phyloP scores from a whole-genome alignment of 2,329 filamentous ascomycete species.

The Aureobasidium sp. region DNA sequence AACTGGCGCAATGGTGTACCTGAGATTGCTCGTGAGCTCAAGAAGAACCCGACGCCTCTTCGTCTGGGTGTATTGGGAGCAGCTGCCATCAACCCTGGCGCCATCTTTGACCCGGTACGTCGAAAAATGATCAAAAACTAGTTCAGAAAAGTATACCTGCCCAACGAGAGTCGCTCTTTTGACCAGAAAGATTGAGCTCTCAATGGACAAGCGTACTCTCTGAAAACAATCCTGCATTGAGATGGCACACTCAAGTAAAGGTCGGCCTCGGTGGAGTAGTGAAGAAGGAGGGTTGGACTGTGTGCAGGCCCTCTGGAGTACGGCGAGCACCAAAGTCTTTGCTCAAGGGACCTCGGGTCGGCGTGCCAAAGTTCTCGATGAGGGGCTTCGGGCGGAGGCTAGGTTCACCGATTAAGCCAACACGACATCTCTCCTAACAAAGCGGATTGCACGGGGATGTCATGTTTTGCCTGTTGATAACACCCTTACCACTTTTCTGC shows the following conservation, averaged over 20 bases:
- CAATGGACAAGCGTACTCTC: background rate
- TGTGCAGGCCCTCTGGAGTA: background rate
- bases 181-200: background rate
- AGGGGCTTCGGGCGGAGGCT: background rate
- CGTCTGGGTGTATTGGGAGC: too few species aligned
- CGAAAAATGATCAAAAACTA: background rate
- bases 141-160: background rate
- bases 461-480: too few species aligned
- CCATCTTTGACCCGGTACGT: too few species aligned
- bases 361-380: background rate
- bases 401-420: too few species aligned
- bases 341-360: background rate
- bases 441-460: too few species aligned
- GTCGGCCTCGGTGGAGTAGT: background rate
- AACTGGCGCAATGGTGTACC: too few species aligned
- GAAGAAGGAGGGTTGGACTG: background rate
- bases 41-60: too few species aligned
- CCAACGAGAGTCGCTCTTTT: background rate
- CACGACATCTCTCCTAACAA: too few species aligned
- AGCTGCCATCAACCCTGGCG: too few species aligned
- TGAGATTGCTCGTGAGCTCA: too few species aligned
- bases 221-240: background rate
- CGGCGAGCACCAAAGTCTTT: conserved; percentile 3
- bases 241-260: background rate
- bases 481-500: too few species aligned